Base-by-base conservation (phyloP, 225 moss, liverwort and hornwort species). In the Pseudoscleropodium purum region DNA sequence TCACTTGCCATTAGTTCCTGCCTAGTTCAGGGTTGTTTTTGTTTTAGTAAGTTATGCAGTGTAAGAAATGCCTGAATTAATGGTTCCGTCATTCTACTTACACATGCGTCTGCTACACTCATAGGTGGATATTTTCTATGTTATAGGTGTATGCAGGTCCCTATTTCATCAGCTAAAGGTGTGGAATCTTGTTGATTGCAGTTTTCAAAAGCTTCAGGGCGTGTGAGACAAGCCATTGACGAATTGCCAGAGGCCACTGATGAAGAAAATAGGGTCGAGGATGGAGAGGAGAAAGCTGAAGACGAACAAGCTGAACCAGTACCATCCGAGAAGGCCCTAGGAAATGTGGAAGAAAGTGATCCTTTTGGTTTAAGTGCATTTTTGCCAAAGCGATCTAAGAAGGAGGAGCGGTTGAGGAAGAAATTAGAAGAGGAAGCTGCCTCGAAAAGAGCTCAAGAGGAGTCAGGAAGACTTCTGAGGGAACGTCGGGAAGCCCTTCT, bases 341-440 rank as follows among this genome's bases (percentile, higher is more conserved):
- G 74, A 82, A 88, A 86, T 65, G 91, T 69, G 77, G 93, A 90
- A 89, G 99, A 97, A 89, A 97, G 94, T 94, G 99, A 99, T 88
- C 99, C 99, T 36, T 99, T 99, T 93, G 99, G 99, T 36, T 92
- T 99, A 90, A 99, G 96, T 94, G 97, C 99, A 85, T 96, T 99
- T 90, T 91, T 99, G 87, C 97, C 99, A 83, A 96, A 94, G 93
- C 92, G 94, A 68, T 96, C 99, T 49, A 99, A 95, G 91, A 99
- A 95, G 88, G 99, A 96, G 80, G 99, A 99, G 93, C 95, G 93
- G 62, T 91, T 93, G 83, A 96, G 94, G 79, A 96, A 95, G 92
- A 99, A 95, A 88, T 87, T 90, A 82, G 95, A 96, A 73, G 99
- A 93, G 75, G 96, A 99, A 90, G 96, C 96, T 63, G 95, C 96